A percentile compares a stretch with the other conserved stretches of the same genome.
Conservation (phyloP, 352 stramenopile genomes). For the Thalassiosira ordinaria region DNA sequence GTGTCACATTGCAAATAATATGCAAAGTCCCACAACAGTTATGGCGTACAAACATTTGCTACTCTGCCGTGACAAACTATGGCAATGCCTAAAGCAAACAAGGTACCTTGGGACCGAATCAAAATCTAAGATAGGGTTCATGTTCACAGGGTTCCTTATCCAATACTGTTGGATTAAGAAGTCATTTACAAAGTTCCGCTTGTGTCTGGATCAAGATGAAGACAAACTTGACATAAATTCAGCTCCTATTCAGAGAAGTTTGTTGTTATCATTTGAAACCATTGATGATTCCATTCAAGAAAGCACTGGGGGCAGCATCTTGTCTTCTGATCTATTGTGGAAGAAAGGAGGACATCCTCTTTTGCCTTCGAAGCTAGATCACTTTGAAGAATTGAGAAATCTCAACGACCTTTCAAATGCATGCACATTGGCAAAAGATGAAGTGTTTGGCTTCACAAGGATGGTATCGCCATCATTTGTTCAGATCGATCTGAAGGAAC, state of each 20-base stretch:
- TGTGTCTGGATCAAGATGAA: constrained; percentile 9
- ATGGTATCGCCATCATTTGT: constrained; percentile 33
- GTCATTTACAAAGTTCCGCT: constrained; percentile 48
- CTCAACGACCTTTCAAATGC: constrained; percentile 54
- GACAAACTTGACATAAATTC: constrained; percentile 10
- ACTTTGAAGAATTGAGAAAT: constrained; percentile 69
- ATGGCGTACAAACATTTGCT: constrained; percentile 47
- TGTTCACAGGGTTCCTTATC: constrained; percentile 77
- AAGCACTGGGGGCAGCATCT: constrained; percentile 57
- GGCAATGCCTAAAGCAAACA: constrained; percentile 69
- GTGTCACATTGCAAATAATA: constrained; percentile 13
- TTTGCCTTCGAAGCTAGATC: constrained; percentile 65
- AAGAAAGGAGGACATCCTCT: constrained; percentile 91
- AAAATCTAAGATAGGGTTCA: constrained; percentile 66
- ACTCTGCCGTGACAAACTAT: constrained; percentile 71
- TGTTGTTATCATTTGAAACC: constrained; percentile 62
- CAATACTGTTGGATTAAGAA: constrained; percentile 84
- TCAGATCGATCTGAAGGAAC: constrained; percentile 62
- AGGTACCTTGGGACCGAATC: constrained; percentile 39
- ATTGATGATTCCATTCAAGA: constrained; percentile 75
- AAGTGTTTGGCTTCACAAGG: constrained; percentile 58
- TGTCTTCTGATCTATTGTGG: constrained; percentile 89
- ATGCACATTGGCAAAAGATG: constrained; percentile 56
- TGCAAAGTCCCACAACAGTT: constrained; percentile 3
- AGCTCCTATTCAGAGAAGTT: constrained; percentile 33